Base-by-base conservation (phyloP, 202 grass and related monocot species). In the Elaeis oleifera region DNA sequence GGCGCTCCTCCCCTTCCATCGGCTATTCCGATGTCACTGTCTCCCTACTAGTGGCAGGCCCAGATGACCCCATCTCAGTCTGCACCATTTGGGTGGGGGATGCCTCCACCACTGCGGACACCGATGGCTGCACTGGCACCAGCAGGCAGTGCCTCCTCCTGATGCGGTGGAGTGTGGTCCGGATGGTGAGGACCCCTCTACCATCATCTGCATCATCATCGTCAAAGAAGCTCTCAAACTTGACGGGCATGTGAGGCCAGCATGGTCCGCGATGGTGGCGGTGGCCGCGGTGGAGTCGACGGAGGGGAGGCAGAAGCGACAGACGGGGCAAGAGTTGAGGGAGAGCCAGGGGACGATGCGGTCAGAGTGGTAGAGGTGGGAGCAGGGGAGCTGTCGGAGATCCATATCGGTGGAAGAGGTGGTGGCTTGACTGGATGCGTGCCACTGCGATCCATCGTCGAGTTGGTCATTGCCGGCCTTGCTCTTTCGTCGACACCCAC, bases 321-420 rank as follows among this genome's bases (percentile, higher is more conserved):
- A 85, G 56, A 86, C 48, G 9, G 82, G 87, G 49, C 87, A 90
- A 17, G 87, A 80, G 64, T 86, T 90, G 20, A 20, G 20, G 20
- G 20, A 20, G 20, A 20, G 20, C 20, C 20, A 20, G 20, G 20
- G 20, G 20, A 20, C 20, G 20, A 20, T 20, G 20, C 20, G 0
- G 20, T 20, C 20, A 20, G 20, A 20, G 20, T 20, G 20, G 20
- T 20, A 20, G 20, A 20, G 20, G 20, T 20, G 20, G 20, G 20
- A 20, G 20, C 20, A 20, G 0, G 20, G 20, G 20, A 20, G 20
- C 0, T 20, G 20, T 0, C 20, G 20, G 20, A 20, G 20, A 20
- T 20, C 20, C 20, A 0, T 20, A 20, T 20, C 20, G 20, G 20
- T 20, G 20, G 20, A 20, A 20, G 20, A 80, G 87, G 65, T 90